Evolutionary conservation across 495 filamentous ascomycete genomes (phyloP).

Genomic region (Letharia lupina): DNA sequence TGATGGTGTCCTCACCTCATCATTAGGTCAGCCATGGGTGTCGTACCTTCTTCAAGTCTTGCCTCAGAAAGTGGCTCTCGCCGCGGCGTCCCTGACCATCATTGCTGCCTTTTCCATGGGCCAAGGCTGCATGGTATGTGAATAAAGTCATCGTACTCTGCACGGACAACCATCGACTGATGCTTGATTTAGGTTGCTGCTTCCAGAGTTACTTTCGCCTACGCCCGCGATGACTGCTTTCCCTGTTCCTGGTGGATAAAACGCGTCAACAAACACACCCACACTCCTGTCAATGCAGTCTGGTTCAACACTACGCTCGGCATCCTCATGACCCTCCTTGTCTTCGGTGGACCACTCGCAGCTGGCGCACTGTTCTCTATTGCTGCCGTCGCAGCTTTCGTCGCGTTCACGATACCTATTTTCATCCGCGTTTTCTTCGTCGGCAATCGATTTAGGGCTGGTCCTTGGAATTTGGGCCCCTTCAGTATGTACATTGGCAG

Average conservation of each 20-base stretch:
- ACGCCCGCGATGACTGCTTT: constrained; percentile 73
- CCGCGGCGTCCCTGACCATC: constrained; percentile 61
- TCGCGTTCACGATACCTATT: constrained; percentile 69
- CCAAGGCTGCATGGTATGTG: constrained; percentile 62
- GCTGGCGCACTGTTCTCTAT: constrained; percentile 72
- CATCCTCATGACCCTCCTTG: constrained; percentile 54
- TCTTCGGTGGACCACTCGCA: constrained; percentile 58
- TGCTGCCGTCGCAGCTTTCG: constrained; percentile 64
- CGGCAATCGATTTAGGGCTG: constrained; percentile 57
- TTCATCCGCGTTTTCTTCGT: constrained; percentile 68
- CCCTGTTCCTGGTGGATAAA: constrained; percentile 57
- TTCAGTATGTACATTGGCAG: constrained; percentile 55
- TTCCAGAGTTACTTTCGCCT: constrained; percentile 70
- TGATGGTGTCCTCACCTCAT: constrained; percentile 48
- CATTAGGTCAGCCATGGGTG: constrained; percentile 68
- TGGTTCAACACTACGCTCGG: constrained; percentile 63
- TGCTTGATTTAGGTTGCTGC: constrained; percentile 45
- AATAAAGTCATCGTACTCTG: too few relatives aligned
- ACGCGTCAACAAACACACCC: constrained; percentile 54
- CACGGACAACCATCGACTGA: background rate
- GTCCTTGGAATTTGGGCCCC: constrained; percentile 66
- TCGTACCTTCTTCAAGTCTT: constrained; percentile 65
- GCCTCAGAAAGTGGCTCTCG: constrained; percentile 55
- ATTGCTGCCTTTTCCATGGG: constrained; percentile 74
- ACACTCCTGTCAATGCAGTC: constrained; percentile 71